These are phyloP conservation scores for Middelhovenomyces tepae DNA, from an alignment of 805 yeast species.

Conservation along the genomic window DNA sequence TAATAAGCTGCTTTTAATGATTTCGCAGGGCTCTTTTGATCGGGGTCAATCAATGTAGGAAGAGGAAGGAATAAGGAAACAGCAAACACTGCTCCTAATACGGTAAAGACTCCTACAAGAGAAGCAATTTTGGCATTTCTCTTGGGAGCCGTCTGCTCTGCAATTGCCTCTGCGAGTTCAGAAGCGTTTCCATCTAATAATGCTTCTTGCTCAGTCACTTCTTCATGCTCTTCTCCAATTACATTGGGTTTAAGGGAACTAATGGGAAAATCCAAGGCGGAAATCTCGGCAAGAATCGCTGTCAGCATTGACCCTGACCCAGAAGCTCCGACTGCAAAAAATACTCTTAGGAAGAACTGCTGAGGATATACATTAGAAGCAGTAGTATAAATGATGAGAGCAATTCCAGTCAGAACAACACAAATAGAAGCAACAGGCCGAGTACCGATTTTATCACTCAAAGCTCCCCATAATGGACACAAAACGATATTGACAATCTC, in stretches of 20 bases:
- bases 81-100: constrained; percentile 59
- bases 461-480: constrained; percentile 56
- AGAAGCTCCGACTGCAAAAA: constrained; percentile 55
- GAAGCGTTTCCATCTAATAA: too few species aligned
- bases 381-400: constrained; percentile 43
- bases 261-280: constrained; percentile 36
- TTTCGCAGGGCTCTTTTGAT: constrained; percentile 31
- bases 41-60: constrained; percentile 41
- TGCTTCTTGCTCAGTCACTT: constrained; percentile 5
- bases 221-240: constrained; percentile 13
- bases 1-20: constrained; percentile 43
- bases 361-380: constrained; percentile 40
- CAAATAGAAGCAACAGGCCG: constrained; percentile 43
- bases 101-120: constrained; percentile 51
- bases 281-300: constrained; percentile 48
- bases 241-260: constrained; percentile 6
- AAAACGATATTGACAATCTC: constrained; percentile 45
- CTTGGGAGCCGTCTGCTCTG: constrained; percentile 11
- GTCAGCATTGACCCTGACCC: constrained; percentile 50
- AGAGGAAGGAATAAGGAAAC: constrained; percentile 48
- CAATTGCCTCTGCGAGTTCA: too few species aligned
- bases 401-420: constrained; percentile 37
- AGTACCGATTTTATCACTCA: constrained; percentile 56
- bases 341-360: constrained; percentile 40
- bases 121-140: constrained; percentile 52